Conservation (phyloP, 208 protist genomes). For the Crithidia bombi region DNA sequence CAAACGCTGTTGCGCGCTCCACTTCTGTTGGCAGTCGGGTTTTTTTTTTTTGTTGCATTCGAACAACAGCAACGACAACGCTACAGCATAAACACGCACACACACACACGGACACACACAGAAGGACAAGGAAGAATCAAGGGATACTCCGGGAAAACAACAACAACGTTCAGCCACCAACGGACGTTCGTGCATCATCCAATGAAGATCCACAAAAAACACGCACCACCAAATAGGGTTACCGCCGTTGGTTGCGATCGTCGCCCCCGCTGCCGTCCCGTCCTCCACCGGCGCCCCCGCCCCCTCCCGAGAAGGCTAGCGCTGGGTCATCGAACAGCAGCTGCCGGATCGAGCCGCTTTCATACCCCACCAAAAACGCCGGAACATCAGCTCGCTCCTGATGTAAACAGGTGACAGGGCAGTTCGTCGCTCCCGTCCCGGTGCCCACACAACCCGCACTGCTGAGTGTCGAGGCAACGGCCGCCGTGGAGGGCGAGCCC, state of each 20-base stretch:
- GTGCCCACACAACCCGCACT: constrained; percentile 7
- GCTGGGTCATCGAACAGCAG: constrained; percentile 58
- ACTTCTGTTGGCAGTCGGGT: no score
- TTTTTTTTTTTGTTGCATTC: no score
- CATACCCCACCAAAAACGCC: constrained; percentile 76
- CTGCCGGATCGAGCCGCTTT: constrained; percentile 55
- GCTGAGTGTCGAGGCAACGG: constrained; percentile 7
- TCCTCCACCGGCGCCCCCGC: constrained; percentile 10
- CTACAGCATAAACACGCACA: neutral
- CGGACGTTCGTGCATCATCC: neutral
- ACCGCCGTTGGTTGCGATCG: constrained; percentile 16
- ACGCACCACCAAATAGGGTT: neutral
- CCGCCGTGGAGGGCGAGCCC: neutral
- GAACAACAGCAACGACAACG: neutral
- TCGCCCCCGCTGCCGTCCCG: constrained; percentile 18
- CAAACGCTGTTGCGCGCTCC: no score
- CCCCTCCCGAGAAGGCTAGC: constrained; percentile 10
- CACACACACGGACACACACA: neutral
- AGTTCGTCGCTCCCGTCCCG: constrained; percentile 20
- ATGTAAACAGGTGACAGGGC: constrained; percentile 65
- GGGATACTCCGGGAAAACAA: neutral
- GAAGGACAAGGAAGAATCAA: neutral
- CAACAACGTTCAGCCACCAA: neutral
- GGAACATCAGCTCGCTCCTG: constrained; percentile 71
- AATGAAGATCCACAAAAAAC: neutral